Evolutionary conservation across 805 yeast species (phyloP).

Genomic region (Monosporozyma servazzii): DNA sequence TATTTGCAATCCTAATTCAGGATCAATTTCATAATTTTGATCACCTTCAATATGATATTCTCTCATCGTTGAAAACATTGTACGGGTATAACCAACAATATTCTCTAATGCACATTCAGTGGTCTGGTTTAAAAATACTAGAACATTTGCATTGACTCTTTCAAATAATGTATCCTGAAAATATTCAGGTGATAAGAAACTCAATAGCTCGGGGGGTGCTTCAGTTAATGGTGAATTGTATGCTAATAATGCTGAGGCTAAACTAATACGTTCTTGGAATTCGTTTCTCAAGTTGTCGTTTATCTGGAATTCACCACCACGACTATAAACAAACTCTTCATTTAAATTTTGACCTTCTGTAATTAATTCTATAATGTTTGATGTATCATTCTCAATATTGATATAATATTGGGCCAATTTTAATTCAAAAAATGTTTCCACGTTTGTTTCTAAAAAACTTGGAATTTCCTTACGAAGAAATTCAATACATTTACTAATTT

Average conservation of each 20-base stretch:
- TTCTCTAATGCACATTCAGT: slow-evolving; percentile 37
- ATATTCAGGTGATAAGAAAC: slow-evolving; percentile 20
- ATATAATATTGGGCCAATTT: slow-evolving; percentile 21
- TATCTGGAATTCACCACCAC: slow-evolving; percentile 1
- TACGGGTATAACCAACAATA: slow-evolving; percentile 34
- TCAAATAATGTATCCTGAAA: slow-evolving; percentile 27
- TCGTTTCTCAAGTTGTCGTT: slow-evolving; percentile 20
- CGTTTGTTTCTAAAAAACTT: slow-evolving; percentile 14
- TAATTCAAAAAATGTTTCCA: slow-evolving; percentile 23
- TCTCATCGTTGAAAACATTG: slow-evolving; percentile 28
- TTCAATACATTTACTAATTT: slow-evolving; percentile 37
- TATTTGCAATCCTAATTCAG: neutral
- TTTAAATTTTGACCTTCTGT: slow-evolving; percentile 21
- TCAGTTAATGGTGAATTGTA: slow-evolving; percentile 41
- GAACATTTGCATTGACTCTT: slow-evolving; percentile 30
- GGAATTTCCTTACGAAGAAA: slow-evolving; percentile 28
- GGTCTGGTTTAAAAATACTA: slow-evolving; percentile 36
- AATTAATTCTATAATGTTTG: slow-evolving; percentile 13
- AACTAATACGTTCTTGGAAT: slow-evolving; percentile 34
- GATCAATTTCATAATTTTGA: neutral
- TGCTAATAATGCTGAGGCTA: slow-evolving; percentile 44
- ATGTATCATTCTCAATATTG: slow-evolving; percentile 9
- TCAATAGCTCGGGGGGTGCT: slow-evolving; percentile 23
- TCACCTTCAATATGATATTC: neutral
- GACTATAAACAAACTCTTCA: slow-evolving; percentile 16